Percentiles rank a stretch among this genome's conserved stretches.
phyloP scores from a whole-genome alignment of 2,329 filamentous ascomycete genomes.

The Penicillium sclerotiorum region DNA sequence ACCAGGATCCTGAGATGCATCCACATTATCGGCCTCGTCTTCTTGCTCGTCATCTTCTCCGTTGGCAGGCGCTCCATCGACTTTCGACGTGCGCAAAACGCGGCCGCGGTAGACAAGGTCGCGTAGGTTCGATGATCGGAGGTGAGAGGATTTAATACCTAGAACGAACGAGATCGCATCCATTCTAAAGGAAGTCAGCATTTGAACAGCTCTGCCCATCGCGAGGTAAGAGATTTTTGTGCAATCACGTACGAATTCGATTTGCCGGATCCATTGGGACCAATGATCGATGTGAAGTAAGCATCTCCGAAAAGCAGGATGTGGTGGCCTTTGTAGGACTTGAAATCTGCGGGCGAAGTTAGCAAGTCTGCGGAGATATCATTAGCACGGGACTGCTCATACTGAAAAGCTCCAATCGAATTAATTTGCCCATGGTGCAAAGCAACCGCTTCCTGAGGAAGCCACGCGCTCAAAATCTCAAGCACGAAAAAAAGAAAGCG shows the following conservation, averaged over 20 bases:
- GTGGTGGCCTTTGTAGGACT: constrained; percentile 98
- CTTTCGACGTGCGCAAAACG: constrained; percentile 86
- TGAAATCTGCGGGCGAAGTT: constrained; percentile 73
- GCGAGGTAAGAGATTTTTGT: too few relatives aligned
- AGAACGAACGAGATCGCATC: constrained; percentile 99
- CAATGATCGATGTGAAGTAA: constrained; percentile 98
- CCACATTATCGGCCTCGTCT: constrained; percentile 58
- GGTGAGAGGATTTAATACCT: constrained; percentile 97
- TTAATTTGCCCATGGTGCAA: constrained; percentile 87
- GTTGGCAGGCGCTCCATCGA: constrained; percentile 73
- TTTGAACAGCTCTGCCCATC: neutral
- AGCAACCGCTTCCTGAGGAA: constrained; percentile 29
- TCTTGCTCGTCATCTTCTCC: constrained; percentile 65
- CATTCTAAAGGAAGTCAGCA: constrained; percentile 66
- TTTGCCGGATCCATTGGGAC: constrained; percentile 98
- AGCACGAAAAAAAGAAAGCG: neutral
- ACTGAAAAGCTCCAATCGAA: constrained; percentile 93
- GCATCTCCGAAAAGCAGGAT: constrained; percentile 92
- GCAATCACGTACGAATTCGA: constrained; percentile 80
- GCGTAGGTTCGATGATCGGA: constrained; percentile 89
- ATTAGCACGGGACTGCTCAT: constrained; percentile 41
- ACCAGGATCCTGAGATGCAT: constrained; percentile 62
- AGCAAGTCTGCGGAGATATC: constrained; percentile 19
- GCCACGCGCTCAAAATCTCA: constrained; percentile 19
- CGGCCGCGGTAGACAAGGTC: constrained; percentile 96